phyloP scores from a whole-genome alignment of 768 basidiomycete species.

The Agaricus blazei region DNA sequence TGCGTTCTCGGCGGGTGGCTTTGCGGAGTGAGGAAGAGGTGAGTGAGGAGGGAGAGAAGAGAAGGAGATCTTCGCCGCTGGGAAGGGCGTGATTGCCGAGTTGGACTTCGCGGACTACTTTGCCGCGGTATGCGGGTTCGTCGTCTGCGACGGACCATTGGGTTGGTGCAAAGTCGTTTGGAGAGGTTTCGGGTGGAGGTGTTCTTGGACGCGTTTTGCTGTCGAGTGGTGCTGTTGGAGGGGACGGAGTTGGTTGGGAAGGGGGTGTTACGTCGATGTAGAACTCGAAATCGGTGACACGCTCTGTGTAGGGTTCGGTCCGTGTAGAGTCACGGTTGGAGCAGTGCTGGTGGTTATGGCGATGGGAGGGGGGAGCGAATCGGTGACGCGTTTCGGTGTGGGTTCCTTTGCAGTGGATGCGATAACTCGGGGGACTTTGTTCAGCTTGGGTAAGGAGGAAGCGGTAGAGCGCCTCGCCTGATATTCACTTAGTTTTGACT shows the following conservation, averaged over 20 bases:
- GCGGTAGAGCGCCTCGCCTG: slow-evolving; percentile 60
- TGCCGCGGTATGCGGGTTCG: slow-evolving; percentile 61
- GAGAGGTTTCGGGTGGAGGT: slow-evolving; percentile 5
- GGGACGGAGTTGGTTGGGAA: not conserved
- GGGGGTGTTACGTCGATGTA: slow-evolving; percentile 42
- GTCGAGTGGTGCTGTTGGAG: not conserved
- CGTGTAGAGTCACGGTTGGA: not conserved
- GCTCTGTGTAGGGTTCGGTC: slow-evolving; percentile 51
- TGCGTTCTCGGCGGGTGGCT: slow-evolving; percentile 38
- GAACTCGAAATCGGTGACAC: slow-evolving; percentile 67
- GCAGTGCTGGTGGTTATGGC: slow-evolving; percentile 15
- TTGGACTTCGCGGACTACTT: slow-evolving; percentile 55
- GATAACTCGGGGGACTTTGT: slow-evolving; percentile 34
- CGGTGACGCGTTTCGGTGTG: slow-evolving; percentile 52
- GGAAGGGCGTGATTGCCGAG: slow-evolving; percentile 6
- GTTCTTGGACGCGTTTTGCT: not conserved
- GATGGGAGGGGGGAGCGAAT: slow-evolving; percentile 31
- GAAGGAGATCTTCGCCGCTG: not conserved
- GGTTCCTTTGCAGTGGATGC: slow-evolving; percentile 46
- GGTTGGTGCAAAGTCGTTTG: slow-evolving; percentile 23
- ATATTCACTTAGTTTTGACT: not conserved
- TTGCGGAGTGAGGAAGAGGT: slow-evolving; percentile 18
- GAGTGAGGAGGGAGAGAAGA: not conserved
- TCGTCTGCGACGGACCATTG: slow-evolving; percentile 63
- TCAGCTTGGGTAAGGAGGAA: slow-evolving; percentile 60